phyloP scores from a whole-genome alignment of 83 land plant species.

The Isoetes engelmannii region DNA sequence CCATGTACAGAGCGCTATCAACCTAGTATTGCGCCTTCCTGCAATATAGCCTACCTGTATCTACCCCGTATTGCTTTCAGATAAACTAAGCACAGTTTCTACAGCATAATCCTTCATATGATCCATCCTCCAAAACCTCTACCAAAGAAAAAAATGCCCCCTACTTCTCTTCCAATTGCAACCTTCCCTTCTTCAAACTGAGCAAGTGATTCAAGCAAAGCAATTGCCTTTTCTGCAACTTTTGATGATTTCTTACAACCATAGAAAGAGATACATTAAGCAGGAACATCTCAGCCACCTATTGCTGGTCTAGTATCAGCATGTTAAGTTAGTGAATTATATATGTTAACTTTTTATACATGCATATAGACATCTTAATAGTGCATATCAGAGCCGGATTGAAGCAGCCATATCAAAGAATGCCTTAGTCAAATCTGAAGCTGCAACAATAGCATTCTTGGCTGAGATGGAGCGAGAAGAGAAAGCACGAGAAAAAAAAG shows the following conservation, averaged over 20 bases:
- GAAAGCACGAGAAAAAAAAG: no score
- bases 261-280: no score
- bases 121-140: constrained; percentile 66
- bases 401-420: no score
- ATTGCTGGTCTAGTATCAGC: no score
- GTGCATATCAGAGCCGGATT: no score
- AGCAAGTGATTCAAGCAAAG: constrained; percentile 49
- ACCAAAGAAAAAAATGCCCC: constrained; percentile 62
- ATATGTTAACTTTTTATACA: no score
- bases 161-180: constrained; percentile 42
- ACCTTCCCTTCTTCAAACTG: constrained; percentile 50
- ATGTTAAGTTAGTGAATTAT: no score
- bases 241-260: constrained; percentile 56
- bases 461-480: no score
- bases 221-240: constrained; percentile 47
- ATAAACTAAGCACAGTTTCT: constrained; percentile 58
- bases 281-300: no score
- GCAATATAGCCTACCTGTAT: constrained; percentile 57
- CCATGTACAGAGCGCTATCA: constrained; percentile 70
- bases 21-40: constrained; percentile 76
- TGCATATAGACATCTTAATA: no score
- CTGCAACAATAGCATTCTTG: no score
- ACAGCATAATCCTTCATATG: constrained; percentile 64
- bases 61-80: constrained; percentile 45
- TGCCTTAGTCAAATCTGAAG: no score